Conservation (phyloP, 2,329 filamentous ascomycete species). For the Exophiala sideris region DNA sequence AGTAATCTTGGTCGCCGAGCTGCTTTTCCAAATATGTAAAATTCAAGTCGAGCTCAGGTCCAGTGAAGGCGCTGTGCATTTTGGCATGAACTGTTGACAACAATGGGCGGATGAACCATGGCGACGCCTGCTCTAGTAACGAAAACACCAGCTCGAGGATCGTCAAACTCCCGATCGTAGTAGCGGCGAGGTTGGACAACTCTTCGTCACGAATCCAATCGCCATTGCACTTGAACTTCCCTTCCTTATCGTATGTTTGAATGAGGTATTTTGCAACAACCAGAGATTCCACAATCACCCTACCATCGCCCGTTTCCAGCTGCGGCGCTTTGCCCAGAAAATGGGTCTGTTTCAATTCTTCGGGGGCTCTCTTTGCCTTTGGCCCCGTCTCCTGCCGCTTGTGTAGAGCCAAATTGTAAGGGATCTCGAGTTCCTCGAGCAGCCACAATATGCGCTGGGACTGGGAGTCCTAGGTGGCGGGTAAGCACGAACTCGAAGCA, state of each 20-base stretch:
- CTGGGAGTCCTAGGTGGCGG: constrained; percentile 53
- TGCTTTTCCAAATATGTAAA: constrained; percentile 22
- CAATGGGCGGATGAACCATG: constrained; percentile 25
- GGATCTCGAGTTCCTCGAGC: constrained; percentile 73
- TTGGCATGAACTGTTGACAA: constrained; percentile 13
- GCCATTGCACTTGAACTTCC: constrained; percentile 29
- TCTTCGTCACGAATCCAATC: constrained; percentile 33
- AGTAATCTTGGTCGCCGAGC: constrained; percentile 23
- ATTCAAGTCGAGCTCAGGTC: constrained; percentile 15
- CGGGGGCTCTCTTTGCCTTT: constrained; percentile 57
- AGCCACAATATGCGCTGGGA: constrained; percentile 82
- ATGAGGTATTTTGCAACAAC: constrained; percentile 35
- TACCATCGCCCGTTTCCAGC: constrained; percentile 30
- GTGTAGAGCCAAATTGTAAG: constrained; percentile 76
- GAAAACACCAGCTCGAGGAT: constrained; percentile 30
- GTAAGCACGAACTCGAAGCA: background rate
- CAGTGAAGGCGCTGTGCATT: constrained; percentile 17
- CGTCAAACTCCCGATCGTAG: constrained; percentile 28
- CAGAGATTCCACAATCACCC: constrained; percentile 32
- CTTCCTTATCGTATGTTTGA: constrained; percentile 31
- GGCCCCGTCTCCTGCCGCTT: constrained; percentile 51
- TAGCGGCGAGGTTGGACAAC: constrained; percentile 30
- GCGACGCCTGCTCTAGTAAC: constrained; percentile 13
- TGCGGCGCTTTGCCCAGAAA: constrained; percentile 79
- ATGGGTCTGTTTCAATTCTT: constrained; percentile 72